Base-by-base conservation (phyloP, 2,329 filamentous ascomycete genomes). In the Pestalotiopsis sp. region DNA sequence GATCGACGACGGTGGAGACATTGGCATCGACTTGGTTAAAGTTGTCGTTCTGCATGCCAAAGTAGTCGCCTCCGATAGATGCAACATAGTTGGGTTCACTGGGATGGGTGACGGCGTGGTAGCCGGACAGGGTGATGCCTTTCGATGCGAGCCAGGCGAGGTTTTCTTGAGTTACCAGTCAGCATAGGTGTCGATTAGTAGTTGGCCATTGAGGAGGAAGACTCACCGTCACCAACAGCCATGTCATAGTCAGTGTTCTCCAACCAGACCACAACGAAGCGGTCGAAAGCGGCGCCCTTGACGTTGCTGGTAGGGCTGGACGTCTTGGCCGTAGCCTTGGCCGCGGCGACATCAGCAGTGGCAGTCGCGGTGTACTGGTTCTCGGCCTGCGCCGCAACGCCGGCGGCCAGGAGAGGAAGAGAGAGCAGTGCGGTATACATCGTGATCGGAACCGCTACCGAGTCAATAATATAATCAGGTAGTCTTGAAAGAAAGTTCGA, bases 41-140 rank as follows among this genome's bases (percentile, higher is more conserved):
- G 73, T 87, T 81, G 78, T 94, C 92, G 73, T 92, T 88, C 76
- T 90, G 76, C 79, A 93, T 90, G 72, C 92, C 92, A 73, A 92
- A 93, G 79, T 91, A 91, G 79, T 93, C 92, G 67, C 92, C 92
- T 39, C 87, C 88, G 60, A 91, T 86, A 1, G 88, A 78, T 2
- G 92, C 89, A 69, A 90, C 86, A 78, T 95, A 95, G 83, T 95
- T 95, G 23, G 92, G 92, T 83, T 94, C 86, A 0, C 88, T 91
- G 1, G 92, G 91, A 74, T 94, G 92, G 1, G 91, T 93, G 52
- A 92, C 81, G 23, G 85, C 91, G 69, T 84, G 87, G 79, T 86
- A 85, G 74, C 88, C 86, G 62, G 81, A 83, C 38, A 93, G 82
- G 4, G 84, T 86, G 71, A 93, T 88, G 65, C 91, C 91, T 78